A percentile compares a stretch with the other conserved stretches of the same genome.
These are phyloP conservation scores for Fusarium temperatum DNA, from an alignment of 2,329 filamentous ascomycete species.

Conservation along the genomic window DNA sequence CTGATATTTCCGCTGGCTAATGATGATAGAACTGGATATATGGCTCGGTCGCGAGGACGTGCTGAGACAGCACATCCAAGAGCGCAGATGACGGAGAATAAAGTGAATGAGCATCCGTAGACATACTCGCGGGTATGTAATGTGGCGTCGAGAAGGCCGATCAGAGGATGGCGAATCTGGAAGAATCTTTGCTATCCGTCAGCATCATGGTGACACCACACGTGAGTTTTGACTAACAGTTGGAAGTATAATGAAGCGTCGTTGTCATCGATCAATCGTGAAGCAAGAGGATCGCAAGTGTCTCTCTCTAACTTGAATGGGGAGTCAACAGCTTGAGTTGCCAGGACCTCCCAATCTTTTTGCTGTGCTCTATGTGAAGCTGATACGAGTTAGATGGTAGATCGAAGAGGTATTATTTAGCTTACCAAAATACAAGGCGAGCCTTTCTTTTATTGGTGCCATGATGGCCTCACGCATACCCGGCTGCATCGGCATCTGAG, in stretches of 20 bases:
- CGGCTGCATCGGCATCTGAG: constrained; percentile 13
- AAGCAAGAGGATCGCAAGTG: constrained; percentile 8
- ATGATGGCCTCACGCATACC: constrained; percentile 13
- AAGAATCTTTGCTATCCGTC: not conserved
- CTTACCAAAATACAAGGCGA: constrained; percentile 7
- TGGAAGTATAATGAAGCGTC: constrained; percentile 15
- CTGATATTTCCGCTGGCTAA: not conserved
- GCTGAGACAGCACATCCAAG: constrained; percentile 3
- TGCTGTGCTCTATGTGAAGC: constrained; percentile 5
- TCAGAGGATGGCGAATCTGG: constrained; percentile 4
- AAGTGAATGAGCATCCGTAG: constrained; percentile 4
- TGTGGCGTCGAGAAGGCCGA: constrained; percentile 3
- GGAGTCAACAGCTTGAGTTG: constrained; percentile 3
- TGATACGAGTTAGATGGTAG: not conserved
- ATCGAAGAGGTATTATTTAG: fast-evolving
- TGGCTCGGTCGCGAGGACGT: constrained; percentile 7
- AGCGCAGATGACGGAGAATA: constrained; percentile 11
- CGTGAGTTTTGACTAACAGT: not conserved
- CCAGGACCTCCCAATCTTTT: constrained; percentile 10
- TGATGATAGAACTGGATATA: not conserved
- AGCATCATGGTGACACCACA: fast-evolving
- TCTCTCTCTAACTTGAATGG: constrained; percentile 13
- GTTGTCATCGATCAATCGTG: not conserved
- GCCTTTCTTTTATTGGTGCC: constrained; percentile 14
- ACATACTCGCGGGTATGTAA: constrained; percentile 10